phyloP scores from a whole-genome alignment of 148 eudicot genomes.

The Rhododendron molle region DNA sequence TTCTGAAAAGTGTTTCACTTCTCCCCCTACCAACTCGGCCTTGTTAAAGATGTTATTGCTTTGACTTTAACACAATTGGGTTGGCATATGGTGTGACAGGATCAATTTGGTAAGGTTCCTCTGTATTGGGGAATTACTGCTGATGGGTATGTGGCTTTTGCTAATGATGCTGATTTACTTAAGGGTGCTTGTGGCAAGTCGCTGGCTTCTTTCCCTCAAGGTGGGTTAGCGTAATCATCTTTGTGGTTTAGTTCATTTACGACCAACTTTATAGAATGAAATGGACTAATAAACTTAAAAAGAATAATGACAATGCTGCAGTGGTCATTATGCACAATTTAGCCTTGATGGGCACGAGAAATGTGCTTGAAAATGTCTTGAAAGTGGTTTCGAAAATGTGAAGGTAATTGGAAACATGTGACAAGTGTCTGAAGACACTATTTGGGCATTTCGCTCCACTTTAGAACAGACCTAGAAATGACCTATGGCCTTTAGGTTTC shows the following conservation, averaged over 20 bases:
- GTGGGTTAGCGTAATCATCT: constrained; percentile 31
- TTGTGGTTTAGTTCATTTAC: background rate
- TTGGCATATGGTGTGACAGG: constrained; percentile 35
- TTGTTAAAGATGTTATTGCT: background rate
- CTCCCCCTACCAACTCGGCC: background rate
- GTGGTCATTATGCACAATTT: background rate
- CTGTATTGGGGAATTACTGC: constrained; percentile 97
- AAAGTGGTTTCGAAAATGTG: background rate
- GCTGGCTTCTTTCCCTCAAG: constrained; percentile 97
- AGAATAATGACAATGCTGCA: background rate
- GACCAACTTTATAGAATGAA: background rate
- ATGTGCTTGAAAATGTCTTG: background rate
- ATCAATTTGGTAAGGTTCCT: constrained; percentile 79
- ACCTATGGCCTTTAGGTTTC: background rate
- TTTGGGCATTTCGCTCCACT: background rate
- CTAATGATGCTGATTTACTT: constrained; percentile 80
- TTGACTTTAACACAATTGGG: background rate
- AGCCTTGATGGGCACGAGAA: background rate
- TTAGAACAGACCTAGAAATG: background rate
- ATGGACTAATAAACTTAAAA: background rate
- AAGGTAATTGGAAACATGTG: background rate
- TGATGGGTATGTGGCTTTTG: constrained; percentile 87
- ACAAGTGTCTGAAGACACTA: background rate
- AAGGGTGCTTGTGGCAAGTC: constrained; percentile 98
- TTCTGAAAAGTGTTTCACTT: background rate